Base-by-base conservation (phyloP, 2,329 filamentous ascomycete species). In the Colletotrichum sidae region DNA sequence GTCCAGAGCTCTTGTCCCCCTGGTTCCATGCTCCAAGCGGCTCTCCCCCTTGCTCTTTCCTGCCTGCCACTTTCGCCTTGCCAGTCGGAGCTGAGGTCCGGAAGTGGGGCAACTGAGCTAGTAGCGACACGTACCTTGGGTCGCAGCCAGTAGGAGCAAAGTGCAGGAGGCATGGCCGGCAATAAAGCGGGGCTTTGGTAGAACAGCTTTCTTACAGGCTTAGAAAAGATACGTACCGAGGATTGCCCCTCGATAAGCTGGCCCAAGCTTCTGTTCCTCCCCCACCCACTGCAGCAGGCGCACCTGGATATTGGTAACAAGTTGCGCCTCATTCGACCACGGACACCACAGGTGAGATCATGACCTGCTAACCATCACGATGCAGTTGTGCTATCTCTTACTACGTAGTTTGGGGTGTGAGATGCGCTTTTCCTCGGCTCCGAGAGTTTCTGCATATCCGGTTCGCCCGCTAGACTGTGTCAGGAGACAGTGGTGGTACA, bases 71-170 rank as follows among this genome's bases (percentile, higher is more conserved):
- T 64, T 34, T 35, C 9, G 50, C 41, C 45, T 33, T 42, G 42
- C 42, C 12, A 55, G 41, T 12, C 64, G 64, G 60, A 65, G 54
- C 34, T 59, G 39, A 38, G 49, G 60, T 67, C 64, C 64, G 60
- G 60, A 8, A 46, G 55, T 60, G 53, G 54, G 8, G n/a, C 38
- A 8, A 5, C 4, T 17, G 38, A 38, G 51, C n/a, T 51, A 61
- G 39, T 52, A 10, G 41, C 60, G 57, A 39, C 52, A 49, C 33
- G 33, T 6, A 25, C 25, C 25, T 25, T 25, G 25, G 4, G 25
- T 6, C 1, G 3, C 7, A 9, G 13, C 50, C 8, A 47, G 55
- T 54, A 1, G 11, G 7, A 2, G n/a, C 42, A 42, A n/a, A 7
- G 0, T 2, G 4, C 44, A 13, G 13, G 8, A 39, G 3, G 15